A percentile compares a stretch with the other conserved stretches of the same genome.
These are phyloP conservation scores for Aureoboletus auriporus DNA, from an alignment of 768 basidiomycete genomes.

Conservation along the genomic window DNA sequence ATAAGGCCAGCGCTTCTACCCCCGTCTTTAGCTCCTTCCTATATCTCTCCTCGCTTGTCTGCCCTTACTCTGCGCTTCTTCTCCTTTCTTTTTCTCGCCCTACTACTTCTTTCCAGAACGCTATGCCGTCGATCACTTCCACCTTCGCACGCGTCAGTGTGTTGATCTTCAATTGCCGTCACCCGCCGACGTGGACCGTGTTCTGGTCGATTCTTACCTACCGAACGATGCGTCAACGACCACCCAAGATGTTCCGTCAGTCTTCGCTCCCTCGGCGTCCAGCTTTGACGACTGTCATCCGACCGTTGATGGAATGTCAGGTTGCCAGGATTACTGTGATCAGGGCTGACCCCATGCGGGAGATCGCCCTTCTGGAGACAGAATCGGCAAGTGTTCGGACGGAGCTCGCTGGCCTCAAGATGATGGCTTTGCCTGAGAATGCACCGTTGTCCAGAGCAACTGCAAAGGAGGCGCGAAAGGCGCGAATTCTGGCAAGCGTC, in stretches of 20 bases:
- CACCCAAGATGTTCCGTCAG: not conserved
- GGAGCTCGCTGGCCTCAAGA: slow-evolving; percentile 10
- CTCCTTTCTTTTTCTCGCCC: not conserved
- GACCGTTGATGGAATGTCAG: slow-evolving; percentile 10
- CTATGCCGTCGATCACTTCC: not conserved
- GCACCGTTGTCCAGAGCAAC: not conserved
- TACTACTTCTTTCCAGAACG: not conserved
- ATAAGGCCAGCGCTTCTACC: not conserved
- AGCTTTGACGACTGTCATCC: not conserved
- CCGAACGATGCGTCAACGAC: not conserved
- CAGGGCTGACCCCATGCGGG: slow-evolving; percentile 18
- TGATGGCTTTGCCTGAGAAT: not conserved
- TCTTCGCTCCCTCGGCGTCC: not conserved
- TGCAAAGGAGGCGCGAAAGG: slow-evolving; percentile 3
- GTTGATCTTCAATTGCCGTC: not conserved
- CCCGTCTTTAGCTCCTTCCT: slow-evolving; percentile 1
- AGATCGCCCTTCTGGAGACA: slow-evolving; percentile 14
- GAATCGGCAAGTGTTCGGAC: slow-evolving; percentile 7
- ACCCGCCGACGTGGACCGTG: not conserved
- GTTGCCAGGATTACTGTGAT: slow-evolving; percentile 9
- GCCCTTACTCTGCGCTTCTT: not conserved
- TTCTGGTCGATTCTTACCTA: not conserved
- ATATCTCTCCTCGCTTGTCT: not conserved
- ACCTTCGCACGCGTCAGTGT: not conserved
- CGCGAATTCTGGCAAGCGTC: not conserved